Base-by-base conservation (phyloP, 192 early-diverging fungal species). In the Umbelopsis vinacea region DNA sequence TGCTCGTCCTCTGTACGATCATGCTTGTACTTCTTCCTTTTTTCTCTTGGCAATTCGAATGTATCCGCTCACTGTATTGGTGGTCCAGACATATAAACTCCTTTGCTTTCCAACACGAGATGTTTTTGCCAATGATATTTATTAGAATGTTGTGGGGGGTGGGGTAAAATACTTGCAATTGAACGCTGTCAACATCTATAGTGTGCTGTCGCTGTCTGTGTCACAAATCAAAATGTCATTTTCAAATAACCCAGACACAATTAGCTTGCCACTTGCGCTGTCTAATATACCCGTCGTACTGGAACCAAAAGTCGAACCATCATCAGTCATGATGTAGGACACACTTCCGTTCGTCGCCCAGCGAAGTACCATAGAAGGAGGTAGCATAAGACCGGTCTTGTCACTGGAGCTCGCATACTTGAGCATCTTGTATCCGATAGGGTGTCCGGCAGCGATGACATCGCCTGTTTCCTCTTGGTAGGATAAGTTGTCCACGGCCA, bases 401-500 rank as follows among this genome's bases (percentile, higher is more conserved):
- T 73, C 24, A 0, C 17, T 17, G 10, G 52, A 53, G 10, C 48
- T 17, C 3, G 55, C 45, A 70, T 50, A 80, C 2, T 40, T 17
- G 17, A 80, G 6, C 1, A 72, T 4, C 17, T 80, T 47, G 9
- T 66, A 17, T 9, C 67, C 71, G 21, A 71, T 60, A 10, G 78
- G 78, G 45, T 80, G 78, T 11, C 73, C 78, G n/a, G 74, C 74
- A 3, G 72, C 78, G 8, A 72, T 23, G 3, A 80, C 40, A 33
- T 63, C 63, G 15, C 71, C 50, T 3, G 52, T 60, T 21, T 55
- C 24, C 10, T 63, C 14, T 21, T 73, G 55, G 24, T 47, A 75
- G 11, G 53, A 23, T 14, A 76, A 23, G n/a, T 80, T 80, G 54
- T 80, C 78, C 2, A 76, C 71, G 6, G 71, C 78, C 74, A 80